Evolutionary conservation across 202 grass and related monocot genomes (phyloP).

Genomic region (Cymbopogon flexuosus): DNA sequence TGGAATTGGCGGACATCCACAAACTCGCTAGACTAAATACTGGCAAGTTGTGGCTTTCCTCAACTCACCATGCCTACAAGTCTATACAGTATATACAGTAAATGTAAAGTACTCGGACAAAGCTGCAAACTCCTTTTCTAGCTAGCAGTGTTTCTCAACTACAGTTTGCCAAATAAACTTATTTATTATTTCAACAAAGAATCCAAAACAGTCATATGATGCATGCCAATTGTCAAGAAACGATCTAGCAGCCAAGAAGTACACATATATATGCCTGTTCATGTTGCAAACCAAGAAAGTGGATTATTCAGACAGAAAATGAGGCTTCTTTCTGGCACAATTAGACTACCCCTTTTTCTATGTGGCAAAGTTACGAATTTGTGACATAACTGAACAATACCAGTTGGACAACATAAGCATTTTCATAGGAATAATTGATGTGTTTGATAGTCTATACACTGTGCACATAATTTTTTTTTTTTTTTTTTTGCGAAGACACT

Average conservation of each 20-base stretch:
- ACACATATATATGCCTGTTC: not conserved
- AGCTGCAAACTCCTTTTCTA: not conserved
- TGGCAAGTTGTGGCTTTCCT: not conserved
- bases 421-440: not conserved
- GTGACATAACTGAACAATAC: not conserved
- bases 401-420: not conserved
- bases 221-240: not conserved
- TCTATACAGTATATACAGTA: not conserved
- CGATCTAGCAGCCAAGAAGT: not conserved
- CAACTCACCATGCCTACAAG: not conserved
- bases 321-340: not conserved
- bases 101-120: not conserved
- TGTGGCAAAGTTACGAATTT: not conserved
- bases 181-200: not conserved
- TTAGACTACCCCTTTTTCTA: not conserved
- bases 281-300: slow-evolving; percentile 8
- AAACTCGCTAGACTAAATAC: not conserved
- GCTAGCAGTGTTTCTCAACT: not conserved
- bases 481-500: too few relatives aligned
- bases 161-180: not conserved
- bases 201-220: not conserved
- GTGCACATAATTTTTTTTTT: not conserved
- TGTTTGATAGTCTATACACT: not conserved
- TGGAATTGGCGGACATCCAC: not conserved
- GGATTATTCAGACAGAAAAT: not conserved